Base-by-base conservation (phyloP, 177 flowering plant species). In the Vitis hybrid region DNA sequence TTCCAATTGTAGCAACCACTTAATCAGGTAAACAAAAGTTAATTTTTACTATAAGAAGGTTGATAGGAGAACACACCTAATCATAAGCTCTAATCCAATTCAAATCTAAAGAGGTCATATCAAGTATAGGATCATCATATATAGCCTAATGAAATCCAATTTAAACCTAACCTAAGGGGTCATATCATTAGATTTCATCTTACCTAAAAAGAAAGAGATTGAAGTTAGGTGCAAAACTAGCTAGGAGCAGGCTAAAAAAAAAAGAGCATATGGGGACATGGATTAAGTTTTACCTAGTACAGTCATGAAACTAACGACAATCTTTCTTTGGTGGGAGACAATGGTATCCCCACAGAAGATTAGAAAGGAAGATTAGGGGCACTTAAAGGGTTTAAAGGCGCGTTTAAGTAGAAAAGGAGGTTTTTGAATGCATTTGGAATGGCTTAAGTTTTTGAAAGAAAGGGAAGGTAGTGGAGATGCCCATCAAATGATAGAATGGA, bases 281-380 rank as follows among this genome's bases (percentile, higher is more conserved):
- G 8, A 2, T 7, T 7, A 18, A 14, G 21, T n/a, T 8, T 4
- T 5, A 56, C 59, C 59, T 56, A 16, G 18, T 56, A 56, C 59
- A 21, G 24, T 40, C 46, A 10, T 19, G 61, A 58, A 24, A 10
- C 30, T 21, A 58, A 52, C 0, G 0, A 70, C 27, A 60, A 14
- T 11, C 60, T 30, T 40, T 19, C 18, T 18, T 19, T 52, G 72
- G 70, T 74, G 66, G 77, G 62, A 52, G 72, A 65, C 66, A 69
- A 67, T 32, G 58, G 40, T 19, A 65, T 27, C 56, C 73, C 69
- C 67, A 69, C 68, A 67, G 57, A 74, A 51, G 72, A 46, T 56
- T 40, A 68, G 21, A 11, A n/a, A 62, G 52, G 50, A 61, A n/a
- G 35, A 73, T 60, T 56, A 40, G 51, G 32, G 54, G 57, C n/a